phyloP scores from a whole-genome alignment of 1,284 basidiomycete species.

The Fomitopsis palustris region DNA sequence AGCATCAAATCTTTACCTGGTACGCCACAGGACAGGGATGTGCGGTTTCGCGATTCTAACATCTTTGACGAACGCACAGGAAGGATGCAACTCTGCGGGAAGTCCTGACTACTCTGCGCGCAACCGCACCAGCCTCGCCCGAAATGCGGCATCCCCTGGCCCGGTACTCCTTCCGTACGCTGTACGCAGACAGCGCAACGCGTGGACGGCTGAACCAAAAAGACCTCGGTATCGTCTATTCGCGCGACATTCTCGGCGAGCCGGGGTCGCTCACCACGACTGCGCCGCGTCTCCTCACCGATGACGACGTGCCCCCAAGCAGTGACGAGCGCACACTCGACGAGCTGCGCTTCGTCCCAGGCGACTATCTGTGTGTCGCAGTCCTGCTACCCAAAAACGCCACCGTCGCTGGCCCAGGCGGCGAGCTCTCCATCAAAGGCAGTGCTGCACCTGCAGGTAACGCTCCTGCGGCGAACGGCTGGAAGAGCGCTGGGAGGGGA shows the following conservation, averaged over 20 bases:
- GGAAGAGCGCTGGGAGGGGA: constrained; percentile 34
- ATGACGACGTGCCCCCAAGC: constrained; percentile 35
- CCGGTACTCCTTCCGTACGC: constrained; percentile 71
- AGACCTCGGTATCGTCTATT: constrained; percentile 75
- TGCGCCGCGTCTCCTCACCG: constrained; percentile 57
- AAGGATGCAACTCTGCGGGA: constrained; percentile 76
- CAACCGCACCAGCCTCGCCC: constrained; percentile 54
- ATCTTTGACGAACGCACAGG: constrained; percentile 36
- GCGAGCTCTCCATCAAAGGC: constrained; percentile 46
- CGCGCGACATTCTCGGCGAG: constrained; percentile 76
- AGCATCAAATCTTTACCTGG: constrained; percentile 78
- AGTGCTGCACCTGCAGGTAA: constrained; percentile 17
- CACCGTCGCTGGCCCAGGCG: constrained; percentile 38
- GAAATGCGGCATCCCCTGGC: constrained; percentile 77
- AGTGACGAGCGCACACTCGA: constrained; percentile 66
- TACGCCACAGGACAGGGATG: not conserved
- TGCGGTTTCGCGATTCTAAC: not conserved
- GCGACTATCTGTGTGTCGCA: constrained; percentile 70
- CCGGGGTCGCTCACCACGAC: constrained; percentile 55
- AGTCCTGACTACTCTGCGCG: constrained; percentile 69
- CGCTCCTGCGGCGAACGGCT: constrained; percentile 31
- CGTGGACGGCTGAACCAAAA: constrained; percentile 69
- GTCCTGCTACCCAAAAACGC: constrained; percentile 69
- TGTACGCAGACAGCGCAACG: constrained; percentile 68
- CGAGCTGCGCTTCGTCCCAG: constrained; percentile 72